Base-by-base conservation (phyloP, 305 asterid genomes). In the Petunia hybrid region DNA sequence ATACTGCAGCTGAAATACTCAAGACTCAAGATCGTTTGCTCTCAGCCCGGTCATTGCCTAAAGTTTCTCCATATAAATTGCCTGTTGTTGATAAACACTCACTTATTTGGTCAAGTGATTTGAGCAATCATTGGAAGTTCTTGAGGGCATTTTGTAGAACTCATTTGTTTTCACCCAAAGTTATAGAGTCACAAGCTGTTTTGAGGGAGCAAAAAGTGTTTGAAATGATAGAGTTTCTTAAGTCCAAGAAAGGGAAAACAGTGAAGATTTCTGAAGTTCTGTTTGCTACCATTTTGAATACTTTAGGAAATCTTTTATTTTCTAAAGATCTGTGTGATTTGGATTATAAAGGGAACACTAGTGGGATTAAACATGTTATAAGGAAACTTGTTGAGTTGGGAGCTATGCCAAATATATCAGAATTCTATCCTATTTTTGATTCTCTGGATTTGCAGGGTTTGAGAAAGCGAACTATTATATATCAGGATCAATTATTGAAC, bases 361-460 rank as follows among this genome's bases (percentile, higher is more conserved):
- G 39, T 12, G 61, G 71, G 59, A 8, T 78, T 40, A 74, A 45
- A 56, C 43, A 2, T 39, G 61, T 82, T 68, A 46, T 59, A 1
- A 43, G 66, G 22, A 63, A 56, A 35, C 65, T 63, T 79, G 31
- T 81, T 5, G 67, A 82, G 8, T n/a, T 82, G 22, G 51, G 75
- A 12, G 81, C 63, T 16, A 48, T 42, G 63, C 79, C 81, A 9
- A 78, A 85, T 67, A 36, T 82, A 48, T 80, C 82, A 45, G 87
- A 85, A 31, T 42, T 85, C n/a, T 85, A 64, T 46, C 83, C 85
- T 10, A 4, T 79, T 38, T 59, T 85, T 5, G 60, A 67, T 10
- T 76, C 76, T 64, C 65, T 65, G 51, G 87, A 85, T 69, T n/a
- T 85, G n/a, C 87, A 82, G 39, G 81, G 83, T 3, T 6, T 71